Conservation (phyloP, 2,329 filamentous ascomycete genomes). For the Ascochyta fabae region DNA sequence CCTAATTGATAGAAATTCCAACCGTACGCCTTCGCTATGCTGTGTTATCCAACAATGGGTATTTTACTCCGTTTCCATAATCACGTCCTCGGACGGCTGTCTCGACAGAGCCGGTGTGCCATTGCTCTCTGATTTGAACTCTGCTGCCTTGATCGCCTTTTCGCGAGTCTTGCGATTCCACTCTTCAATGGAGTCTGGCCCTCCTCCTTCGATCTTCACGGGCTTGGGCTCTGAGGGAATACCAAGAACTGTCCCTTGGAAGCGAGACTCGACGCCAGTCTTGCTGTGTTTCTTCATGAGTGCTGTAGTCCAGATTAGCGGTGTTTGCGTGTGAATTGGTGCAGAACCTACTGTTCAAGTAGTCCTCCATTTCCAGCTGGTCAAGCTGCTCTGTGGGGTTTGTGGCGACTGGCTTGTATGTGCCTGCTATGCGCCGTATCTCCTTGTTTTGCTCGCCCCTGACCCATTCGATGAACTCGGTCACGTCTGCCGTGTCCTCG, state of each 20-base stretch:
- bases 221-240: conserved; percentile 73
- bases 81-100: conserved; percentile 31
- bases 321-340: neutral
- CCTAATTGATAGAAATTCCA: neutral
- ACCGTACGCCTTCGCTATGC: conserved; percentile 48
- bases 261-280: conserved; percentile 84
- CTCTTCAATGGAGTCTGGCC: conserved; percentile 68
- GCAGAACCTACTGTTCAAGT: conserved; percentile 50
- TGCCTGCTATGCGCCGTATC: conserved; percentile 79
- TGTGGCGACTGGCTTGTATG: conserved; percentile 54
- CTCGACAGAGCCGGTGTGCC: conserved; percentile 24
- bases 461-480: conserved; percentile 82
- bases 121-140: conserved; percentile 31
- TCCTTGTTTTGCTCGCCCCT: conserved; percentile 75
- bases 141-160: conserved; percentile 32
- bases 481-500: conserved; percentile 80
- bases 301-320: conserved; percentile 54
- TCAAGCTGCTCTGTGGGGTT: conserved; percentile 57
- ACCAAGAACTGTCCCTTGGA: conserved; percentile 83
- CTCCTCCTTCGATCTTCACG: conserved; percentile 79
- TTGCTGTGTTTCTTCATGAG: conserved; percentile 94
- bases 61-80: conserved; percentile 36
- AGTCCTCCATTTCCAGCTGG: conserved; percentile 55
- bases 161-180: conserved; percentile 60
- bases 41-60: conserved; percentile 15